These are phyloP conservation scores for Taiwanofungus camphoratus DNA, from an alignment of 1,284 basidiomycete species.

Conservation along the genomic window DNA sequence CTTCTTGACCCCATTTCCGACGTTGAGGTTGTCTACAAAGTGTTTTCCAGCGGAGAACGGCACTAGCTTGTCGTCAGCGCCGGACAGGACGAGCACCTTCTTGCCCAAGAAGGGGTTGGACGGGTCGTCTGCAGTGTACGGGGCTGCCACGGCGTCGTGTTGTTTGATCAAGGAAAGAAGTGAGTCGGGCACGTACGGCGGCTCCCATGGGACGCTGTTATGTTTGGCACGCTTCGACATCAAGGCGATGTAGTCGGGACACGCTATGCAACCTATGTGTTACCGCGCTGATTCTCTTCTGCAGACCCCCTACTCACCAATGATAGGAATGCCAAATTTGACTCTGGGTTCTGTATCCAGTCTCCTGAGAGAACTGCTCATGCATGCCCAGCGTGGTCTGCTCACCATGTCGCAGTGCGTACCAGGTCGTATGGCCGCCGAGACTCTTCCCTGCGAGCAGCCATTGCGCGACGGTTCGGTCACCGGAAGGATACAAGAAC, in stretches of 20 bases:
- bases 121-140: slow-evolving; percentile 31
- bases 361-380: slow-evolving; percentile 1
- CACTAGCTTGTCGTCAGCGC: slow-evolving; percentile 49
- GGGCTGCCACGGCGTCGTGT: slow-evolving; percentile 38
- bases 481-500: slow-evolving; percentile 71
- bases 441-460: slow-evolving; percentile 68
- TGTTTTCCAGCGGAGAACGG: slow-evolving; percentile 46
- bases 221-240: slow-evolving; percentile 54
- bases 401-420: slow-evolving; percentile 57
- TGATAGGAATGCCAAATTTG: slow-evolving; percentile 67
- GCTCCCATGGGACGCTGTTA: slow-evolving; percentile 37
- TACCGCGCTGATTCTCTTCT: background rate
- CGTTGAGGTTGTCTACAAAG: slow-evolving; percentile 47
- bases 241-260: slow-evolving; percentile 66
- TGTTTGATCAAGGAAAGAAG: slow-evolving; percentile 42
- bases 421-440: slow-evolving; percentile 78
- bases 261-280: slow-evolving; percentile 24
- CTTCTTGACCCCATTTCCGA: slow-evolving; percentile 48
- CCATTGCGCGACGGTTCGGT: slow-evolving; percentile 64
- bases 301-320: slow-evolving; percentile 35
- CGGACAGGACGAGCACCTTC: slow-evolving; percentile 65
- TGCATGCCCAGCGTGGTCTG: background rate
- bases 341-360: slow-evolving; percentile 59
- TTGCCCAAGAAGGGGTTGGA: slow-evolving; percentile 62
- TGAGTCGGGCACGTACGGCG: slow-evolving; percentile 55